A percentile compares a stretch with the other conserved stretches of the same genome.
Evolutionary conservation across 371 early-diverging fungal genomes (phyloP).

Genomic region (Rhizomucor pusillus): DNA sequence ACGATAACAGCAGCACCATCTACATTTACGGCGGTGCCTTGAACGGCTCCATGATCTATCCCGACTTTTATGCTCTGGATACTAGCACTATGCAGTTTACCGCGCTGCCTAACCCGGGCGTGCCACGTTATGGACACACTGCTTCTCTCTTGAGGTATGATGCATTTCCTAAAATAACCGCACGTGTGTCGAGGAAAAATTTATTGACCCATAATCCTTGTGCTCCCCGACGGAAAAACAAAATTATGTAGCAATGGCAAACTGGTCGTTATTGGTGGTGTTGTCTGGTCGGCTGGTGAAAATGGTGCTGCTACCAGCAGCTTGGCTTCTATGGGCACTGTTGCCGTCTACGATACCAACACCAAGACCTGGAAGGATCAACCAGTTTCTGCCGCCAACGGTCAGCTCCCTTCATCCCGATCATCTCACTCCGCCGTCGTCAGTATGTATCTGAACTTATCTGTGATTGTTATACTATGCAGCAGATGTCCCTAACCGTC

Average conservation of each 20-base stretch:
- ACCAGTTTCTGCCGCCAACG: neutral
- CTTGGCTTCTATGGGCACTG: constrained; percentile 16
- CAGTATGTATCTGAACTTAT: constrained; percentile 41
- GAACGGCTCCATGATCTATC: constrained; percentile 8
- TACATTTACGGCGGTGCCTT: constrained; percentile 33
- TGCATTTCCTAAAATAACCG: constrained; percentile 3
- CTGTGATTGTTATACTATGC: too few species aligned
- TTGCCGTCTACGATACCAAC: constrained; percentile 26
- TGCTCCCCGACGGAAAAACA: constrained; percentile 12
- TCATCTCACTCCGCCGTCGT: constrained; percentile 31
- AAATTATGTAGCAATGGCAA: constrained; percentile 37
- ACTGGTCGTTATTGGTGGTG: constrained; percentile 43
- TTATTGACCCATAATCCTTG: constrained; percentile 9
- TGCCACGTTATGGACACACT: constrained; percentile 35
- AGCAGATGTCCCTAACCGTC: too few species aligned
- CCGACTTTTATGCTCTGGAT: constrained; percentile 29
- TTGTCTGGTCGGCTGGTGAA: neutral
- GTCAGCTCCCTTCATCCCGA: constrained; percentile 19
- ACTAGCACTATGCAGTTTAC: constrained; percentile 10
- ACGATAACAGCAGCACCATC: constrained; percentile 14
- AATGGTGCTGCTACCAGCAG: neutral
- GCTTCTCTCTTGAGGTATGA: constrained; percentile 34
- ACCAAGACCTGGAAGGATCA: constrained; percentile 20
- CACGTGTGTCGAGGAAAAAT: constrained; percentile 1
- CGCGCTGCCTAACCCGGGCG: constrained; percentile 8